Evolutionary conservation across 2,329 filamentous ascomycete genomes (phyloP).

Genomic region (Pleoardoris graminearum): DNA sequence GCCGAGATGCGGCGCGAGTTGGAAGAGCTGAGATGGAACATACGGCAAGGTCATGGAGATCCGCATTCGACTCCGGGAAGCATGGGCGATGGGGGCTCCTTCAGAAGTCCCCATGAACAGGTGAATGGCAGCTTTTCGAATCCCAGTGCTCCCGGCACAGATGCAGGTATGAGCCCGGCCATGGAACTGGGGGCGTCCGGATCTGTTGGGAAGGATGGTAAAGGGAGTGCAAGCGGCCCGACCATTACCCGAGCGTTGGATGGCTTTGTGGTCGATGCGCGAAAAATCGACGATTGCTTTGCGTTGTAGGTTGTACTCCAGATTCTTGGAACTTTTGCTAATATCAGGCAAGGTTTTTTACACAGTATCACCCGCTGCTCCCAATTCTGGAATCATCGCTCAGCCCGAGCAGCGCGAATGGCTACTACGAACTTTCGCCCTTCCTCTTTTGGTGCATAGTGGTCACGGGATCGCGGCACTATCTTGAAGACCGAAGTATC

Average conservation of each 20-base stretch:
- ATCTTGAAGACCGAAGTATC: conserved; percentile 42
- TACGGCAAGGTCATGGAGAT: conserved; percentile 32
- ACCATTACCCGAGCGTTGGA: conserved; percentile 36
- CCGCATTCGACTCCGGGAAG: conserved; percentile 30
- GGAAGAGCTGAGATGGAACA: conserved; percentile 42
- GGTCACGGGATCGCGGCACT: conserved; percentile 45
- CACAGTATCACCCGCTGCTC: conserved; percentile 39
- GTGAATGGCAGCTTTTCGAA: conserved; percentile 34
- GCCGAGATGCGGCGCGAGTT: conserved; percentile 45
- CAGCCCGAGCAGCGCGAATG: conserved; percentile 37
- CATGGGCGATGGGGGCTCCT: conserved; percentile 28
- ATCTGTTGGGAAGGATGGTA: conserved; percentile 22
- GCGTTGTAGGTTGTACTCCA: conserved; percentile 27
- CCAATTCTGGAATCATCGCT: conserved; percentile 39
- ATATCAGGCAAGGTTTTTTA: conserved; percentile 35
- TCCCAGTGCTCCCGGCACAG: conserved; percentile 28
- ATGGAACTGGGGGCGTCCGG: conserved; percentile 17
- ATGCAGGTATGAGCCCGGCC: conserved; percentile 37
- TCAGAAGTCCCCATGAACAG: conserved; percentile 28
- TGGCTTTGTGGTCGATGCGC: conserved; percentile 38
- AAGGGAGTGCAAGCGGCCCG: conserved; percentile 19
- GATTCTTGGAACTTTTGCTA: conserved; percentile 9
- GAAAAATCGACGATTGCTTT: conserved; percentile 42
- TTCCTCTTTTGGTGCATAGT: conserved; percentile 49
- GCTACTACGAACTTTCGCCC: conserved; percentile 39